Percentiles rank a stretch among this genome's conserved stretches.
phyloP scores from a whole-genome alignment of 2,329 filamentous ascomycete genomes.

The Pseudogymnoascus sp. region DNA sequence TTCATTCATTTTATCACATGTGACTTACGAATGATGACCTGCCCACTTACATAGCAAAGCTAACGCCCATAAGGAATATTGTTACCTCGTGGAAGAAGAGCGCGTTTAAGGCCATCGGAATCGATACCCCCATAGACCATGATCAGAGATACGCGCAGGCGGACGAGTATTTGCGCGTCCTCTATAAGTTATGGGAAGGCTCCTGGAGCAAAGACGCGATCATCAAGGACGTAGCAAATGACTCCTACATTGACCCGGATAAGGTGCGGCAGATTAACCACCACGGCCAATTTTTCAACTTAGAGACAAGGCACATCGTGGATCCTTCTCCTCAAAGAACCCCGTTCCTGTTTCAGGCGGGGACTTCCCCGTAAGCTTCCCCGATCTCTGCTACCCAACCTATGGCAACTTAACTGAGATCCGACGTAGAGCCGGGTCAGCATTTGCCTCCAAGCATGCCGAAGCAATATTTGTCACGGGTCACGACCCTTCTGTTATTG shows the following conservation, averaged over 20 bases:
- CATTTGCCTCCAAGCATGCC: constrained; percentile 62
- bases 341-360: constrained; percentile 64
- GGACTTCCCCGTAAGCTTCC: constrained; percentile 56
- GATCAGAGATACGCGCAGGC: constrained; percentile 59
- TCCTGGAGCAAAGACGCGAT: constrained; percentile 66
- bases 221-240: constrained; percentile 48
- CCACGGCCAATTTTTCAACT: constrained; percentile 54
- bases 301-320: constrained; percentile 58
- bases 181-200: constrained; percentile 62
- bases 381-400: constrained; percentile 48
- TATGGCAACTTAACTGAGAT: constrained; percentile 48
- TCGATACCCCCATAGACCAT: constrained; percentile 53
- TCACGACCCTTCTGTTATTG: constrained; percentile 54
- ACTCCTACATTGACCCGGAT: constrained; percentile 51
- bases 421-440: constrained; percentile 48
- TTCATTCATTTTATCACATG: neutral
- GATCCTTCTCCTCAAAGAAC: constrained; percentile 63
- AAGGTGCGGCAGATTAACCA: constrained; percentile 61
- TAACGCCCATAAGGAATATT: constrained; percentile 53
- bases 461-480: constrained; percentile 65
- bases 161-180: constrained; percentile 58
- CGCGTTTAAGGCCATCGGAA: constrained; percentile 56
- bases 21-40: constrained; percentile 33
- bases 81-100: constrained; percentile 59
- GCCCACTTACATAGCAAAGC: constrained; percentile 58